Evolutionary conservation across 2,329 filamentous ascomycete species (phyloP).

Genomic region (Penicillium sp.): DNA sequence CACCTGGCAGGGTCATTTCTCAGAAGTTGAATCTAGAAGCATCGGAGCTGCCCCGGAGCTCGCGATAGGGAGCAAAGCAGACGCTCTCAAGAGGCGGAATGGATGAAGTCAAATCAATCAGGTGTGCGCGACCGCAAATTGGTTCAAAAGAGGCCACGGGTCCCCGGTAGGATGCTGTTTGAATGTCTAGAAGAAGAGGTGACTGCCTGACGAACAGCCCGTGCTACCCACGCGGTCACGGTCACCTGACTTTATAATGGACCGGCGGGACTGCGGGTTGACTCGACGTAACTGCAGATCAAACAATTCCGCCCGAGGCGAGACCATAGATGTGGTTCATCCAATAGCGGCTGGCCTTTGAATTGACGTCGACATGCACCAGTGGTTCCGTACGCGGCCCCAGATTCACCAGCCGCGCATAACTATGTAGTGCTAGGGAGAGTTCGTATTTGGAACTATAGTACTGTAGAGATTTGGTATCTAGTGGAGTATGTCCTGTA

Average conservation of each 20-base stretch:
- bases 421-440: too few species aligned
- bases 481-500: too few species aligned
- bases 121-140: not conserved
- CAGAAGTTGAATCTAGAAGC: constrained; percentile 11
- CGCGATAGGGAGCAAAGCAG: constrained; percentile 1
- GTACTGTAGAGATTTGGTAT: too few species aligned
- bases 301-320: too few species aligned
- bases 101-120: not conserved
- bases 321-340: too few species aligned
- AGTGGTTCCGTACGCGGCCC: too few species aligned
- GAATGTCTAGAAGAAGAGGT: not conserved
- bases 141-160: not conserved
- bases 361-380: too few species aligned
- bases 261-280: not conserved
- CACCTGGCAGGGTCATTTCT: constrained; percentile 14
- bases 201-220: constrained; percentile 8
- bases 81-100: not conserved
- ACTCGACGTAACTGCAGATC: too few species aligned
- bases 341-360: too few species aligned
- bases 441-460: too few species aligned
- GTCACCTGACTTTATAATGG: constrained; percentile 9
- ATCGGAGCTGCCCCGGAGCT: constrained; percentile 14
- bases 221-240: constrained; percentile 4
- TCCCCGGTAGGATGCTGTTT: not conserved
- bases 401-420: too few species aligned